These are phyloP conservation scores for Rehmannia glutinosa DNA, from an alignment of 257 asterid genomes.

Conservation along the genomic window DNA sequence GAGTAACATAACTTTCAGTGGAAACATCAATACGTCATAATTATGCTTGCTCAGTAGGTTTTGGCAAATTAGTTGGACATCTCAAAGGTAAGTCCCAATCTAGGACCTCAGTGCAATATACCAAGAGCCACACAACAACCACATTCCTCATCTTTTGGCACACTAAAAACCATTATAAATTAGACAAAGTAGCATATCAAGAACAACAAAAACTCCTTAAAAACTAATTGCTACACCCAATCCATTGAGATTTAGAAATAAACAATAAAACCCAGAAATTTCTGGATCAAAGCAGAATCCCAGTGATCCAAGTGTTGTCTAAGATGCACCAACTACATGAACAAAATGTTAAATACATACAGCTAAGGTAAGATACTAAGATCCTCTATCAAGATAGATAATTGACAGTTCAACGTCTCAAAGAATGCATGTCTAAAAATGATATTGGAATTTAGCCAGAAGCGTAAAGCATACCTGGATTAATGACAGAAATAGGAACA, in stretches of 20 bases:
- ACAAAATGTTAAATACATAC: slow-evolving; percentile 8
- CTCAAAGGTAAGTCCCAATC: slow-evolving; percentile 2
- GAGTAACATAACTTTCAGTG: too few species aligned
- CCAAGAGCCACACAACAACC: slow-evolving; percentile 4
- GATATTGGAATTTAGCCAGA: slow-evolving; percentile 10
- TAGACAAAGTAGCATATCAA: slow-evolving; percentile 1
- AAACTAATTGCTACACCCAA: slow-evolving; percentile 10
- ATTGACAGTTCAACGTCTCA: not conserved
- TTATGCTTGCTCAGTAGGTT: slow-evolving; percentile 2
- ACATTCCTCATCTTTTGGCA: slow-evolving; percentile 5
- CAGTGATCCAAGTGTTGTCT: slow-evolving; percentile 7
- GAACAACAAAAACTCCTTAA: slow-evolving; percentile 1
- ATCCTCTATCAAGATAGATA: not conserved
- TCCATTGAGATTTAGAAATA: slow-evolving; percentile 8
- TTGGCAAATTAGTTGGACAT: not conserved
- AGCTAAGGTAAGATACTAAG: not conserved
- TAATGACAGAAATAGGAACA: slow-evolving; percentile 38
- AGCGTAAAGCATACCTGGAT: slow-evolving; percentile 47
- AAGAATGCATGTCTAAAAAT: slow-evolving; percentile 5
- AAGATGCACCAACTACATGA: slow-evolving; percentile 1
- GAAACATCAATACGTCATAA: not conserved
- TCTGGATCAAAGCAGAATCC: not conserved
- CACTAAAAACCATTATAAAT: slow-evolving; percentile 2
- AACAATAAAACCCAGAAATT: not conserved
- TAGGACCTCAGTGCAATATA: slow-evolving; percentile 7